Evolutionary conservation across 2,329 filamentous ascomycete species (phyloP), one percentile per base, ranked within the genome.

Genomic region (Rhinocladiella similis): DNA sequence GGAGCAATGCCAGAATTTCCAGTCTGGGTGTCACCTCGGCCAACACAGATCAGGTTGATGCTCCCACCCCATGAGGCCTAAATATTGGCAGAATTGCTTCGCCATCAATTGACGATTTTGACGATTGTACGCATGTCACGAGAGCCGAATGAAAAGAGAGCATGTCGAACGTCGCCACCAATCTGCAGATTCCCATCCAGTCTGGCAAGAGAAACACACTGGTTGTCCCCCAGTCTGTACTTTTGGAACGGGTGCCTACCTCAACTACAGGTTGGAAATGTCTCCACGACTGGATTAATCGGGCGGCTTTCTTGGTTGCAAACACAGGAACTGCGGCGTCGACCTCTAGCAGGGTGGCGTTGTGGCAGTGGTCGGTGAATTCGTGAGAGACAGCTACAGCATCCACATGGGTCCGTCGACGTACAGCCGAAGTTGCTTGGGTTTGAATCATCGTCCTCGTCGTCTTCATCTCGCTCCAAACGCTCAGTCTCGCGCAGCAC

Each of bases 331-430:
- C 80, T 42, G 75, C 68, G 1, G 64, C 62, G 5, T 81, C 73
- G 3, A 88, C 69, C 63, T 86, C 78, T 42, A 79, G 67, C 22
- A 88, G 71, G 13, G 85, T 88, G 2, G 80, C 76, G 57, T 80
- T 75, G 65, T 88, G 84, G 68, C 84, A 87, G 66, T 87, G 86
- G 65, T 88, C 85, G 1, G 85, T 87, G 63, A 88, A 88, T 67
- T 88, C 85, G 66, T 88, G 85, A 14, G 78, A 83, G 29, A 88
- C 75, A 25, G 77, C 75, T 2, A 88, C 82, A 1, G 73, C 80
- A 66, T 88, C 85, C 27, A 88, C 79, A 43, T 76, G 74, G 12
- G 72, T 72, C 22, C 50, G 48, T 36, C 13, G 13, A 13, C 22
- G 12, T 18, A 18, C 16, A 22, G 29, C 25, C 18, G 18, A n/a